These are phyloP conservation scores for Aspergillus sp. DNA, from an alignment of 2,329 filamentous ascomycete genomes.

Conservation along the genomic window DNA sequence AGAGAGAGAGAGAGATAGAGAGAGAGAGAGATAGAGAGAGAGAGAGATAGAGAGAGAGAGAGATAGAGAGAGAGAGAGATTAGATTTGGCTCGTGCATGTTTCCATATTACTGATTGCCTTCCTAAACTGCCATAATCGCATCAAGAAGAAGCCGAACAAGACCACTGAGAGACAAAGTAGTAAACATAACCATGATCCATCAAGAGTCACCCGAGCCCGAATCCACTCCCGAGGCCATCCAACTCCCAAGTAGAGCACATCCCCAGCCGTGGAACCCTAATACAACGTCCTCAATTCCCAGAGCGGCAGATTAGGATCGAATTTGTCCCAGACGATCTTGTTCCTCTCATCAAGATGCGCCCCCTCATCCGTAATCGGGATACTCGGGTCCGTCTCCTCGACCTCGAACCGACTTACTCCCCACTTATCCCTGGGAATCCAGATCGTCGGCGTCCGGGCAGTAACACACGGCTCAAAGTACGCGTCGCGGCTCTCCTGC, in stretches of 20 bases:
- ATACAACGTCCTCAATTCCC: constrained; percentile 58
- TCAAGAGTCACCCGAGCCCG: neutral
- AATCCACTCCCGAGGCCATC: neutral
- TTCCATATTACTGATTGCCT: neutral
- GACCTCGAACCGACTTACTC: constrained; percentile 76
- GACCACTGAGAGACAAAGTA: neutral
- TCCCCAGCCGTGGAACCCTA: constrained; percentile 26
- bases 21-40: no score
- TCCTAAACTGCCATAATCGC: neutral
- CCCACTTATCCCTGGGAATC: constrained; percentile 77
- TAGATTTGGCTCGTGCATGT: no score
- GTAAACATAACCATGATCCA: neutral
- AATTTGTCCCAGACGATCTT: constrained; percentile 66
- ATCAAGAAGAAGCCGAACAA: neutral
- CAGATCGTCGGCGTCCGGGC: constrained; percentile 70
- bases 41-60: no score
- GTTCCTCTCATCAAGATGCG: constrained; percentile 71
- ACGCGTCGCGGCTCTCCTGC: constrained; percentile 68
- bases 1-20: no score
- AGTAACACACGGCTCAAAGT: constrained; percentile 72
- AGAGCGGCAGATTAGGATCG: constrained; percentile 60
- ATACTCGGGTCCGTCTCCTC: constrained; percentile 72
- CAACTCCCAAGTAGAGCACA: neutral
- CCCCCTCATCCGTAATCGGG: constrained; percentile 78
- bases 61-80: no score